Percentiles rank a stretch among this genome's conserved stretches.
phyloP scores from a whole-genome alignment of 2,329 filamentous ascomycete species.

The Curvularia lunata region DNA sequence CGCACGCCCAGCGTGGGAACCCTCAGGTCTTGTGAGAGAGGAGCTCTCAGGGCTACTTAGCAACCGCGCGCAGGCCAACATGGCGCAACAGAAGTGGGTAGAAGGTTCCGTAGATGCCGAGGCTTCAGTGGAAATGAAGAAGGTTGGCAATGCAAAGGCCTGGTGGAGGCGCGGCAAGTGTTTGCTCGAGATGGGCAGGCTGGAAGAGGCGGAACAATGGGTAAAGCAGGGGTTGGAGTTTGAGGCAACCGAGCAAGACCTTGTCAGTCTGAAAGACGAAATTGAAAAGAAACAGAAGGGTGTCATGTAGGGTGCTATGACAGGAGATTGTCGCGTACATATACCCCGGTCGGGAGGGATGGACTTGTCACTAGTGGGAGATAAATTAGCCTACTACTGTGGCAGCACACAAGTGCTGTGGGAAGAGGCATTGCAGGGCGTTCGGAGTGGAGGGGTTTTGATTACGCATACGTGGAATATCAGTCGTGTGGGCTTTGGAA shows the following conservation, averaged over 20 bases:
- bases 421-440: constrained; percentile 30
- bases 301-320: constrained; percentile 1
- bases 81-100: constrained; percentile 80
- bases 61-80: constrained; percentile 89
- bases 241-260: constrained; percentile 66
- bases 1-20: constrained; percentile 84
- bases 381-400: not conserved
- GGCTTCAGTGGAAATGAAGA: constrained; percentile 85
- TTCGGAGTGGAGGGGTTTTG: constrained; percentile 19
- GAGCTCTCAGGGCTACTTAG: constrained; percentile 81
- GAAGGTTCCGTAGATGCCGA: constrained; percentile 89
- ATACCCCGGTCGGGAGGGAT: not conserved
- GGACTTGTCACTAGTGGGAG: not conserved
- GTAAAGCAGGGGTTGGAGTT: constrained; percentile 79
- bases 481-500: not conserved
- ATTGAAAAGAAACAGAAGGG: constrained; percentile 54
- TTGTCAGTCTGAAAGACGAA: constrained; percentile 48
- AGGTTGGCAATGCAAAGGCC: constrained; percentile 86
- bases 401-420: not conserved
- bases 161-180: constrained; percentile 91
- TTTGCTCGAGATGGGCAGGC: constrained; percentile 85
- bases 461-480: not conserved
- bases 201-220: constrained; percentile 83
- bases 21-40: constrained; percentile 79
- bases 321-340: not conserved